phyloP scores from a whole-genome alignment of 2,329 filamentous ascomycete species.

The Hirsutella minnesotensis region DNA sequence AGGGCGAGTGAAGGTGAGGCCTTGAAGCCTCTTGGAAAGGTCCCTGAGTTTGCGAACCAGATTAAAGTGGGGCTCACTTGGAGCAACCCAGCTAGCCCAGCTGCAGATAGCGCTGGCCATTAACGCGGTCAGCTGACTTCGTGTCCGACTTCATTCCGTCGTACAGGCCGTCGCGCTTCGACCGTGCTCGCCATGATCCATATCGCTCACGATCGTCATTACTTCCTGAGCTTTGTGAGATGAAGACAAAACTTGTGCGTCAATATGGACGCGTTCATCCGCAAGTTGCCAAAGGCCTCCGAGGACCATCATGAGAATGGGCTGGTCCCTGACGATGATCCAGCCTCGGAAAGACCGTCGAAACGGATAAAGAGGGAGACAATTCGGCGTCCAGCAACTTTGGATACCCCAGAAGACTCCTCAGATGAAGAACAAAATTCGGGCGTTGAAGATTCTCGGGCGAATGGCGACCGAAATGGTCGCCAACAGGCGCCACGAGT shows the following conservation, averaged over 20 bases:
- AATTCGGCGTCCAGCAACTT: slow-evolving; percentile 10
- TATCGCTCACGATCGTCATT: not conserved
- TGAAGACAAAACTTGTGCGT: slow-evolving; percentile 5
- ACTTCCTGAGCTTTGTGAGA: not conserved
- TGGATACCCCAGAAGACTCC: not conserved
- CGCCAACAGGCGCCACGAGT: slow-evolving; percentile 6
- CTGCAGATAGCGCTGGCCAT: not conserved
- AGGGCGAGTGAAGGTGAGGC: not conserved
- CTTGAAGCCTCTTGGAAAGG: not conserved
- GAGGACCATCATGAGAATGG: slow-evolving; percentile 3
- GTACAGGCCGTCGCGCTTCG: not conserved
- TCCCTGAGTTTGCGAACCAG: not conserved
- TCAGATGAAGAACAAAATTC: not conserved
- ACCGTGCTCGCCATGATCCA: not conserved
- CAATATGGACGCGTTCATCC: slow-evolving; percentile 27
- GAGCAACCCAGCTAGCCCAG: not conserved
- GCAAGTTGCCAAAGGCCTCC: slow-evolving; percentile 13
- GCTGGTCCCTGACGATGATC: slow-evolving; percentile 1
- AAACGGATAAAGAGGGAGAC: slow-evolving; percentile 20
- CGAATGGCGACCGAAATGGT: slow-evolving; percentile 8
- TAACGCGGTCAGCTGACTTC: slow-evolving; percentile 25
- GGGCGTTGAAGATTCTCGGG: not conserved
- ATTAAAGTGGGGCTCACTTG: slow-evolving; percentile 2
- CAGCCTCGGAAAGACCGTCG: slow-evolving; percentile 11
- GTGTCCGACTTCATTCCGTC: slow-evolving; percentile 12